Evolutionary conservation across 192 early-diverging fungal species (phyloP), one percentile per base, ranked within the genome.

Genomic region (Allomyces arbusculus): DNA sequence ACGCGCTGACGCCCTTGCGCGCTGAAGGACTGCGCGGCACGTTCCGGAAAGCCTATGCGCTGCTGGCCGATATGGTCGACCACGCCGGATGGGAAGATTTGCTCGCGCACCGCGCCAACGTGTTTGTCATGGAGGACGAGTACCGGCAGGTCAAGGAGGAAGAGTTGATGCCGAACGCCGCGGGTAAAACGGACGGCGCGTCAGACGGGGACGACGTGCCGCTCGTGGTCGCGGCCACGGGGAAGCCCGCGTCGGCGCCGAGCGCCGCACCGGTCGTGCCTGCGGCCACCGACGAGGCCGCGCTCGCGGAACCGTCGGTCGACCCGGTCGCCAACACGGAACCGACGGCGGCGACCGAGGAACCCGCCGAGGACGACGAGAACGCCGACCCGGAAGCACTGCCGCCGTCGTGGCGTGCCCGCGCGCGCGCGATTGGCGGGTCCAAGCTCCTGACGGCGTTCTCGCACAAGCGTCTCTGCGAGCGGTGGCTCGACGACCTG

Each of bases 71-170:
- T 44, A 82, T 99, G 20, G 88, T 88, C 23, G 73, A 80, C 55
- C 84, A 86, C 40, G 84, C 91, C 68, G 96, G 96, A 16, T 99
- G 96, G 96, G 94, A 99, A 66, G 91, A 95, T 70, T 76, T 99
- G 61, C 80, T 99, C 62, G 76, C 79, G 63, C 85, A 84, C 62
- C 82, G 94, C 67, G 92, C 91, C 20, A 71, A 75, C 61, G 94
- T 92, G 10, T 99, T 99, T 80, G 94, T 99, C 8, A 99, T 99
- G 96, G 96, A 99, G 62, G 96, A 97, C 67, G 96, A 99, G 72
- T 99, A 99, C 70, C 74, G 85, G 75, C 69, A 80, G 80, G 69
- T 82, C 81, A 67, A 83, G 82, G 69, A 58, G 22, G 71, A 73
- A 23, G 71, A 64, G 22, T n/a, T 43, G 16, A 70, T 64, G 50